Evolutionary conservation across 2,329 filamentous ascomycete species (phyloP).

Genomic region (Talaromyces marneffei): DNA sequence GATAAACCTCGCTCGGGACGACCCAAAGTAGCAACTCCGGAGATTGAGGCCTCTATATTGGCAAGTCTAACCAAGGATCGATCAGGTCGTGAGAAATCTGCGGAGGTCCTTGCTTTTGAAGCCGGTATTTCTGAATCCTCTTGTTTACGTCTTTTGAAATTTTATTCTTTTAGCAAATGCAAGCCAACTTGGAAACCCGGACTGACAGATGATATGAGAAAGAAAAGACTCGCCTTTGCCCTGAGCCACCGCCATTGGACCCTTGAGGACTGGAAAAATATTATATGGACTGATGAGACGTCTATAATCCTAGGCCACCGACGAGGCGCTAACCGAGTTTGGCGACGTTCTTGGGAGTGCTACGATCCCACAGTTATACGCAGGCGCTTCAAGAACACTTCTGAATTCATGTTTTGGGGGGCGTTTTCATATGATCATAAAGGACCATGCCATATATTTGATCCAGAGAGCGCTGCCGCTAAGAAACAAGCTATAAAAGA

Average conservation of each 20-base stretch:
- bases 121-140: constrained; percentile 1
- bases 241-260: neutral
- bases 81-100: too few species aligned
- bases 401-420: neutral
- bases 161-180: too few species aligned
- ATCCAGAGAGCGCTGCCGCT: neutral
- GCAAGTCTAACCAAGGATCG: neutral
- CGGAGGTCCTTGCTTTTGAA: too few species aligned
- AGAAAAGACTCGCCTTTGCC: neutral
- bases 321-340: neutral
- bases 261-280: neutral
- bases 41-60: neutral
- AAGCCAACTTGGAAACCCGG: neutral
- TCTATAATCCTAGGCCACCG: neutral
- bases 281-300: neutral
- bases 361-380: neutral
- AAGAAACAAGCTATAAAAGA: neutral
- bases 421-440: neutral
- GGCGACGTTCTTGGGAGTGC: neutral
- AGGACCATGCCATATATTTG: neutral
- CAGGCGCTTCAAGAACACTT: neutral
- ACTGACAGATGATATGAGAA: neutral
- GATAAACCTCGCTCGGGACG: neutral
- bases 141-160: neutral
- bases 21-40: neutral